Percentiles rank a stretch among this genome's conserved stretches.
Conservation (phyloP, 805 yeast genomes). For the Wickerhamiella vanderwaltii region DNA sequence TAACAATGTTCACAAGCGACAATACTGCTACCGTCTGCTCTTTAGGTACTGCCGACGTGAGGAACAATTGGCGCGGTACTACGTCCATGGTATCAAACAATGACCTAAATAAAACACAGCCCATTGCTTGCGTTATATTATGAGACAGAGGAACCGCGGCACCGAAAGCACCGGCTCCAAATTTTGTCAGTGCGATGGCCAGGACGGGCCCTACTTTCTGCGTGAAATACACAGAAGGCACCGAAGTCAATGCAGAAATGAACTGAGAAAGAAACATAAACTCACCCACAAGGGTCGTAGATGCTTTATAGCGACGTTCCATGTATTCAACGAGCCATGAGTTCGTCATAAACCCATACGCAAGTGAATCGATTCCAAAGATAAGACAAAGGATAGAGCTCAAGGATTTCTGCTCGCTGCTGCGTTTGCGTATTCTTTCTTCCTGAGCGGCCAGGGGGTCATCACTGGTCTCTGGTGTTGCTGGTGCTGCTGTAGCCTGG, state of each 20-base stretch:
- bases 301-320: conserved; percentile 40
- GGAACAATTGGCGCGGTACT: conserved; percentile 73
- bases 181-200: conserved; percentile 61
- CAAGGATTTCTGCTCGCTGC: conserved; percentile 6
- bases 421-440: background rate
- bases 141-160: conserved; percentile 40
- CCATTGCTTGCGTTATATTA: conserved; percentile 35
- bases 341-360: conserved; percentile 76
- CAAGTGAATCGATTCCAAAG: conserved; percentile 78
- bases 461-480: background rate
- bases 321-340: conserved; percentile 84
- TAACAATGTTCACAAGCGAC: conserved; percentile 78
- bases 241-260: conserved; percentile 41
- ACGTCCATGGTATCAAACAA: conserved; percentile 76
- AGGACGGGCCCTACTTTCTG: conserved; percentile 61
- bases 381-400: conserved; percentile 17
- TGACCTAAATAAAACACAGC: conserved; percentile 42
- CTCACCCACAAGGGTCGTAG: conserved; percentile 52
- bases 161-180: conserved; percentile 63
- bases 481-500: background rate
- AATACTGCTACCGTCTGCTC: conserved; percentile 58
- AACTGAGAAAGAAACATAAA: conserved; percentile 20
- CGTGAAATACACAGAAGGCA: conserved; percentile 61
- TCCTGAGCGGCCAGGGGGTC: background rate
- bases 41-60: conserved; percentile 52